A percentile compares a stretch with the other conserved stretches of the same genome.
phyloP scores from a whole-genome alignment of 2,329 filamentous ascomycete species.

The Claviceps purpurea region DNA sequence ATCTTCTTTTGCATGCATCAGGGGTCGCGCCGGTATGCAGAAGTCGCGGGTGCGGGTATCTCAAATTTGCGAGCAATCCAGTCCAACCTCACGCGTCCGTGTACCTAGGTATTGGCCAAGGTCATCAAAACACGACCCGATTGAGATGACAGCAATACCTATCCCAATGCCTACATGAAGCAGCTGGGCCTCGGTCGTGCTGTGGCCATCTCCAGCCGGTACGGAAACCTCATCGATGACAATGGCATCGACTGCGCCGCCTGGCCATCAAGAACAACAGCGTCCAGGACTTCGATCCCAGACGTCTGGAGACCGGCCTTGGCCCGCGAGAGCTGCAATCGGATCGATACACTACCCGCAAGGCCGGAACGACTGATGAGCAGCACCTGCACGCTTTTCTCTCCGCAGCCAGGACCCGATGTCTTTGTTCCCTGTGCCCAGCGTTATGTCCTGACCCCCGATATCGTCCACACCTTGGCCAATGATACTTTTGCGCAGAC shows the following conservation, averaged over 20 bases:
- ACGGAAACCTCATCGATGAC: not conserved
- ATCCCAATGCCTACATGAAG: too few species aligned
- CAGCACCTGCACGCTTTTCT: not conserved
- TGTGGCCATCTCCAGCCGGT: not conserved
- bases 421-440: not conserved
- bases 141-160: too few species aligned
- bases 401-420: not conserved
- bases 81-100: too few species aligned
- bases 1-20: too few species aligned
- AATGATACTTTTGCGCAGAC: not conserved
- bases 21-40: too few species aligned
- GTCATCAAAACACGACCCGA: too few species aligned
- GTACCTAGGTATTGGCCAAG: too few species aligned
- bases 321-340: not conserved
- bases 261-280: not conserved
- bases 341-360: not conserved
- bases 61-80: too few species aligned
- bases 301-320: not conserved
- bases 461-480: not conserved
- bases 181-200: not conserved
- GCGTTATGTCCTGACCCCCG: not conserved
- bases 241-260: not conserved
- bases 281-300: not conserved
- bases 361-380: not conserved
- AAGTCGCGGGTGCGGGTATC: too few species aligned